Evolutionary conservation across 495 filamentous ascomycete genomes (phyloP).

Genomic region (Aspergillus bridgeri): DNA sequence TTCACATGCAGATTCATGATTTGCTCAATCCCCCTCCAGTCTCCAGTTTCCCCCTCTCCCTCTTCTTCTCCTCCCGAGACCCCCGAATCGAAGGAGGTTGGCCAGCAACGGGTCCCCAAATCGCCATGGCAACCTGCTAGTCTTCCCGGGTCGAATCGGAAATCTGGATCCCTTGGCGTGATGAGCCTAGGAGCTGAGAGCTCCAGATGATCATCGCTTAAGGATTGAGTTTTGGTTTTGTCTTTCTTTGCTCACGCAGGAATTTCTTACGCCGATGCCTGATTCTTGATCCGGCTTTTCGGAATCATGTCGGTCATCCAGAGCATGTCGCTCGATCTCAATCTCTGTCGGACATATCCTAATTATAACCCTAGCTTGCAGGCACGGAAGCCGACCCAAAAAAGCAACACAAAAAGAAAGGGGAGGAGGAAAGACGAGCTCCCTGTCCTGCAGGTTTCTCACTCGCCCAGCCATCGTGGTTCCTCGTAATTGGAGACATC

Average conservation of each 20-base stretch:
- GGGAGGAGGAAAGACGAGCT: neutral
- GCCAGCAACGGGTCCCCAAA: conserved; percentile 9
- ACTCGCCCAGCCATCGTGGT: neutral
- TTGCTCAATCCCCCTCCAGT: neutral
- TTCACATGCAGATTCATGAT: conserved; percentile 13
- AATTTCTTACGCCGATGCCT: neutral
- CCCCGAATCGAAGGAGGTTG: conserved; percentile 15
- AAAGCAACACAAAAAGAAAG: neutral
- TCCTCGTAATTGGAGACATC: neutral
- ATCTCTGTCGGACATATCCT: neutral
- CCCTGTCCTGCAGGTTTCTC: neutral
- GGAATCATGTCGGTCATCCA: no score
- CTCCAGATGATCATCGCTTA: conserved; percentile 12
- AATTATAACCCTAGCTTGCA: no score
- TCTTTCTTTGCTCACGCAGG: neutral
- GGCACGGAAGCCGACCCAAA: neutral
- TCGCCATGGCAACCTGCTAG: conserved; percentile 27
- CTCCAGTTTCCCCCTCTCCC: neutral
- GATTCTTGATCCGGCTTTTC: neutral
- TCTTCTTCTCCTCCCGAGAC: neutral
- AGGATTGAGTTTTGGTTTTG: neutral
- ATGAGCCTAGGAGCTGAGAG: conserved; percentile 5
- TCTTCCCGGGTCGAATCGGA: conserved; percentile 26
- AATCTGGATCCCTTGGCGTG: conserved; percentile 18
- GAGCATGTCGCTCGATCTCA: neutral